Percentiles rank a stretch among this genome's conserved stretches.
Evolutionary conservation across 805 yeast species (phyloP).

Genomic region (Yarrowia bubula): DNA sequence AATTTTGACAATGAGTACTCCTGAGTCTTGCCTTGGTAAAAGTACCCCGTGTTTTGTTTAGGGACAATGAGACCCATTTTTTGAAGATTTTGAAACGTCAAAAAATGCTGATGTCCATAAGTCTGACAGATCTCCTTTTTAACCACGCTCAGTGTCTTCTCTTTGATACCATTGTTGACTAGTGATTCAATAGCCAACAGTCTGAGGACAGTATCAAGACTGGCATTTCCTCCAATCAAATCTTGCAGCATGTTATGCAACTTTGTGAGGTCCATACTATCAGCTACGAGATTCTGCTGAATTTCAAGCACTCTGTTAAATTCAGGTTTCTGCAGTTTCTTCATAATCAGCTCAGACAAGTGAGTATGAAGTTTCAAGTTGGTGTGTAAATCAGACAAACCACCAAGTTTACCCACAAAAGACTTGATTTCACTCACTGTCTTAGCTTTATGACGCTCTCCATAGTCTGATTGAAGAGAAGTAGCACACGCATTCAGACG

Average conservation of each 20-base stretch:
- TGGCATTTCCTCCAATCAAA: constrained; percentile 49
- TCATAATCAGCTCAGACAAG: constrained; percentile 64
- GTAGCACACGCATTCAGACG: constrained; percentile 69
- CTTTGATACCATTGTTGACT: constrained; percentile 65
- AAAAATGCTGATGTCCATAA: constrained; percentile 59
- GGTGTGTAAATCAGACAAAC: constrained; percentile 64
- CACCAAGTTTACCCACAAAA: constrained; percentile 68
- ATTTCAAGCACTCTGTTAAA: constrained; percentile 37
- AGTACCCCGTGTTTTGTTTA: constrained; percentile 38
- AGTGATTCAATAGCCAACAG: constrained; percentile 58
- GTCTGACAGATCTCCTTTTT: constrained; percentile 56
- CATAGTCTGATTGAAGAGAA: constrained; percentile 65
- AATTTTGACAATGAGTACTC: not conserved
- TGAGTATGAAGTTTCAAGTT: constrained; percentile 69
- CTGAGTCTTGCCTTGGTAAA: not conserved
- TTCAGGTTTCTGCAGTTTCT: constrained; percentile 43
- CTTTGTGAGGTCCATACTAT: constrained; percentile 45
- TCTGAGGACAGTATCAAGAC: constrained; percentile 49
- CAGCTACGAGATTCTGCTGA: constrained; percentile 62
- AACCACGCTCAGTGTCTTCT: constrained; percentile 56
- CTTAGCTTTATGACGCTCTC: constrained; percentile 54
- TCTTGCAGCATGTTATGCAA: constrained; percentile 46
- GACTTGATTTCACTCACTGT: constrained; percentile 64
- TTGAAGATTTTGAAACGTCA: constrained; percentile 50
- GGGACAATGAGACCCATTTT: constrained; percentile 49